Percentiles rank a stretch among this genome's conserved stretches.
phyloP scores from a whole-genome alignment of 2,329 filamentous ascomycete genomes.

The Basipetospora sp. region DNA sequence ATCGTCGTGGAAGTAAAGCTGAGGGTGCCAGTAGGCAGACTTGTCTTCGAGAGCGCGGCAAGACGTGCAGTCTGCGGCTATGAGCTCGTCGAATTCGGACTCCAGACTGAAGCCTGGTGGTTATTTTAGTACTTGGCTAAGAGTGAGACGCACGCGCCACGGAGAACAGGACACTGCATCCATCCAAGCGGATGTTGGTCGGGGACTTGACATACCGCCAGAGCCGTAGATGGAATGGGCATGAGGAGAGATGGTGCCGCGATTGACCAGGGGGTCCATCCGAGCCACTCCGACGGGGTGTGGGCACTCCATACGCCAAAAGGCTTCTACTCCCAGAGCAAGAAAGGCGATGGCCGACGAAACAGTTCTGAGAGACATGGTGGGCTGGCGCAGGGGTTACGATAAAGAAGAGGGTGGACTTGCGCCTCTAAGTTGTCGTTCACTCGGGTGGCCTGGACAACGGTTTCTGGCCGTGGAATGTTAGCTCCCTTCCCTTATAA shows the following conservation, averaged over 20 bases:
- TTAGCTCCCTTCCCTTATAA: no score
- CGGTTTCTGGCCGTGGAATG: no score
- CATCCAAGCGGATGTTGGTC: no score
- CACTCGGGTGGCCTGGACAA: no score
- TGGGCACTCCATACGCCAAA: conserved; percentile 83
- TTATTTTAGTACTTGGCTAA: no score
- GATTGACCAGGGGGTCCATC: conserved; percentile 62
- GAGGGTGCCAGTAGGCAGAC: conserved; percentile 78
- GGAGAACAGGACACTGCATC: no score
- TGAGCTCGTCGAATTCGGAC: conserved; percentile 35
- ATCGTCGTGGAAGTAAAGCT: conserved; percentile 59
- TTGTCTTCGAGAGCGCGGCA: conserved; percentile 68
- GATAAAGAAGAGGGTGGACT: no score
- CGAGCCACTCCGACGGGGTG: conserved; percentile 54
- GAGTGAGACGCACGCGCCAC: background rate
- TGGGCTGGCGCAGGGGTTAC: no score
- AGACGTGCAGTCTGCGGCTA: conserved; percentile 56
- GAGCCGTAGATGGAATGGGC: conserved; percentile 64
- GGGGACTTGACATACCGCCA: conserved; percentile 43
- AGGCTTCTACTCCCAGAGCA: conserved; percentile 34
- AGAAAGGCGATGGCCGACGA: background rate
- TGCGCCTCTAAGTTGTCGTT: no score
- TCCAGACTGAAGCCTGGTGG: background rate
- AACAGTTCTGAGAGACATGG: conserved; percentile 1
- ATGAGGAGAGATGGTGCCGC: conserved; percentile 46